Evolutionary conservation across 768 basidiomycete genomes (phyloP).

Genomic region (Phylloporus rhodoxanthus): DNA sequence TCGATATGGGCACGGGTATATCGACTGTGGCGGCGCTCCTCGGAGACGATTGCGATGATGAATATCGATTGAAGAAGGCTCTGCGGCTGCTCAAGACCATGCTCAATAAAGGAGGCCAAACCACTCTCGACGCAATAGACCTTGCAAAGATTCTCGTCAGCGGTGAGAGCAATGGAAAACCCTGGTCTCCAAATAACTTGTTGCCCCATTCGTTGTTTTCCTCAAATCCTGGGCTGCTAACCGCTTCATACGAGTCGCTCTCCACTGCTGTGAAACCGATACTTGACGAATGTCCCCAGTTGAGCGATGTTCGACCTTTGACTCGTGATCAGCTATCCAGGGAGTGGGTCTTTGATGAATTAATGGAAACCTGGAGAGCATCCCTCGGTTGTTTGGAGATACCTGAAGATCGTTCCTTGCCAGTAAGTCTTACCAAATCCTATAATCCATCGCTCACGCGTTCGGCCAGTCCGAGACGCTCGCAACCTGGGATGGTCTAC

Average conservation of each 20-base stretch:
- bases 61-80: slow-evolving; percentile 38
- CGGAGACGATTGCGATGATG: slow-evolving; percentile 35
- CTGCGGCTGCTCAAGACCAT: slow-evolving; percentile 50
- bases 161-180: slow-evolving; percentile 28
- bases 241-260: slow-evolving; percentile 45
- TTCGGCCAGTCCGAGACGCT: slow-evolving; percentile 40
- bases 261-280: slow-evolving; percentile 45
- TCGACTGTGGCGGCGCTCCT: slow-evolving; percentile 52
- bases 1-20: slow-evolving; percentile 56
- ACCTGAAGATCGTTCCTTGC: slow-evolving; percentile 38
- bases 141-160: slow-evolving; percentile 39
- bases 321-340: slow-evolving; percentile 50
- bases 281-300: slow-evolving; percentile 46
- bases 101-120: slow-evolving; percentile 47
- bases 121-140: slow-evolving; percentile 52
- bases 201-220: slow-evolving; percentile 52
- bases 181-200: slow-evolving; percentile 45
- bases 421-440: slow-evolving; percentile 38
- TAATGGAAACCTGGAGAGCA: slow-evolving; percentile 52
- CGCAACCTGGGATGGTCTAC: slow-evolving; percentile 52
- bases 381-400: slow-evolving; percentile 41
- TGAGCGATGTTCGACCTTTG: slow-evolving; percentile 53
- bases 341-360: slow-evolving; percentile 46
- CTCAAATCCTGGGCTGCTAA: slow-evolving; percentile 50
- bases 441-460: slow-evolving; percentile 1